Base-by-base conservation (phyloP, 2,329 filamentous ascomycete genomes). In the Thelonectria rubi region DNA sequence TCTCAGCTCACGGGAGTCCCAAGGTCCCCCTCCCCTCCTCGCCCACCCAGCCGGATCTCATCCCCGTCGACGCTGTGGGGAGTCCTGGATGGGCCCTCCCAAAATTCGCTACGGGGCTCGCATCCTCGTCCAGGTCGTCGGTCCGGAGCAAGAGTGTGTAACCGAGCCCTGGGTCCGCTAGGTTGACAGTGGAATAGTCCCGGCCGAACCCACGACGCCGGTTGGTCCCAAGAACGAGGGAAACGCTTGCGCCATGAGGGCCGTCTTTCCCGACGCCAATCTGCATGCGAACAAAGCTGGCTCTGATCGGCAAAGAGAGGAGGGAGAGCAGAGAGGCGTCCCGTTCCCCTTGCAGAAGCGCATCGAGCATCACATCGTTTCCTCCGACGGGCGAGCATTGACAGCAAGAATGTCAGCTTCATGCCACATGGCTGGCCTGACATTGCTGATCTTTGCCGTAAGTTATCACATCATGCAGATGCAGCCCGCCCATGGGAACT, bases 101-200 rank as follows among this genome's bases (percentile, higher is more conserved):
- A 5, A 42, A 48, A 51, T 45, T 24, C 47, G 47, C 21, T 21
- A 37, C 57, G 45, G 50, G 50, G 45, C 40, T 32, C 4, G 32
- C n/a, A 39, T 14, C 30, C 49, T 50, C 42, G 17, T 45, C 37
- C 50, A 49, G 45, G 51, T n/a, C 46, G 45, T 55, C 15, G 15
- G 39, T 18, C 57, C 57, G 51, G 46, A 24, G 21, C 45, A 26
- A 26, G 26, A 26, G 11, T 14, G 15, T 20, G 55, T 34, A 46
- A 26, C 43, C 45, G 57, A 32, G 30, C 3, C 26, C 45, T 24
- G 24, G 18, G 26, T n/a, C 37, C 45, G 48, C 51, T 60, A 54
- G 57, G 45, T 46, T 46, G 39, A 51, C 51, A 46, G 24, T 30
- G 51, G 40, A 47, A 47, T 55, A 40, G 51, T 18, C 43, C 26